phyloP scores from a whole-genome alignment of 345 rosid genomes.

The Luvunga scandens region DNA sequence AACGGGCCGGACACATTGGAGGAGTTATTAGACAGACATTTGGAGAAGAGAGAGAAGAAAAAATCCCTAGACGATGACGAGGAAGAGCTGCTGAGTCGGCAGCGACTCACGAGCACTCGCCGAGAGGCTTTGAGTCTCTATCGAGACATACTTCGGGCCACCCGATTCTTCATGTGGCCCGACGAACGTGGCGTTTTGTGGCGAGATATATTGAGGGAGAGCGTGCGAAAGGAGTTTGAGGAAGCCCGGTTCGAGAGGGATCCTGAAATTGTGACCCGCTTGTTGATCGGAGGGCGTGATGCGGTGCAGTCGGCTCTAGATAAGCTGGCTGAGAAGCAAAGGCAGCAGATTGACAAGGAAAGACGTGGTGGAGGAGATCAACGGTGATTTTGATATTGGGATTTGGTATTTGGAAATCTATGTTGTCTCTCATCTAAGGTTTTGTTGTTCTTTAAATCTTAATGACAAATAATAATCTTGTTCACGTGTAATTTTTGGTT shows the following conservation, averaged over 20 bases:
- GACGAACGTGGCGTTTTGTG: slow-evolving; percentile 69
- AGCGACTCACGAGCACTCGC: slow-evolving; percentile 62
- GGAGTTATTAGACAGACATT: slow-evolving; percentile 75
- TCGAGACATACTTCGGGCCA: slow-evolving; percentile 81
- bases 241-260: slow-evolving; percentile 81
- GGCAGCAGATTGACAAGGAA: slow-evolving; percentile 56
- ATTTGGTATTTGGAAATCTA: not conserved
- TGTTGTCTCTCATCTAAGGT: no score
- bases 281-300: slow-evolving; percentile 80
- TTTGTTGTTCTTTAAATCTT: not conserved
- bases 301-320: slow-evolving; percentile 70
- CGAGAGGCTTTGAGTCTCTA: slow-evolving; percentile 77
- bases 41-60: slow-evolving; percentile 48
- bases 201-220: slow-evolving; percentile 77
- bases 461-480: not conserved
- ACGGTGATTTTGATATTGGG: slow-evolving; percentile 7
- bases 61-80: slow-evolving; percentile 55
- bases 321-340: slow-evolving; percentile 75
- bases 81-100: slow-evolving; percentile 54
- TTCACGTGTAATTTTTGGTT: not conserved
- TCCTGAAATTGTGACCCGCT: slow-evolving; percentile 69
- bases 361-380: slow-evolving; percentile 34
- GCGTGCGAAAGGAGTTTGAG: slow-evolving; percentile 82
- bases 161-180: slow-evolving; percentile 76
- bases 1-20: slow-evolving; percentile 83